Percentiles rank a stretch among this genome's conserved stretches.
Evolutionary conservation across 345 rosid genomes (phyloP).

Genomic region (Syzygium aqueum): DNA sequence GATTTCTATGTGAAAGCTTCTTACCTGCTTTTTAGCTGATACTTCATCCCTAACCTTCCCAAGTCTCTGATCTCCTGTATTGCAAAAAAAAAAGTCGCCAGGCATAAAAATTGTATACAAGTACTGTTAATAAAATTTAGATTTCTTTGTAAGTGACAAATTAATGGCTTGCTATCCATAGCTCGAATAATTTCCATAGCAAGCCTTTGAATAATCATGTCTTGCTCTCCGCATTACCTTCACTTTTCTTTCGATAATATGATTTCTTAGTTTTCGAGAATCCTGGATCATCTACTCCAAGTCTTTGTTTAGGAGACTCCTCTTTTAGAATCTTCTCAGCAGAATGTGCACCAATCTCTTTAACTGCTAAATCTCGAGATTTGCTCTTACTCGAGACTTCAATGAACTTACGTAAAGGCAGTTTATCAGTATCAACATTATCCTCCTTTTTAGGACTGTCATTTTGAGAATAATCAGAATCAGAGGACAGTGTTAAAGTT

Average conservation of each 20-base stretch:
- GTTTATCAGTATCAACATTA: constrained; percentile 10
- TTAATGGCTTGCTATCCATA: neutral
- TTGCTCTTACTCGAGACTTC: constrained; percentile 12
- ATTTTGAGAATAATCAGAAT: constrained; percentile 39
- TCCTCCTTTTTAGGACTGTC: constrained; percentile 25
- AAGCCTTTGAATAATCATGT: neutral
- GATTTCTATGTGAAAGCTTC: neutral
- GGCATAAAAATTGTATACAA: neutral
- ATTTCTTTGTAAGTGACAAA: neutral
- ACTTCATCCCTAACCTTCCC: constrained; percentile 12
- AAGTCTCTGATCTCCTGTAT: constrained; percentile 29
- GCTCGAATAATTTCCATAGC: too few species aligned
- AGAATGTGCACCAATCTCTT: constrained; percentile 7
- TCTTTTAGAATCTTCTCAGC: constrained; percentile 13
- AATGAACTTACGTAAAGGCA: constrained; percentile 8
- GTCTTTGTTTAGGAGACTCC: constrained; percentile 14
- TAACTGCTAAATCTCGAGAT: neutral
- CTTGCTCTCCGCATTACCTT: constrained; percentile 11
- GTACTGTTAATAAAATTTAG: neutral
- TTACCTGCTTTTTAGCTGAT: constrained; percentile 18
- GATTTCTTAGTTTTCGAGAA: constrained; percentile 23
- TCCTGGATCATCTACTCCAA: constrained; percentile 9
- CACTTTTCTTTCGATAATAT: constrained; percentile 4
- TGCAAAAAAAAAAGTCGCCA: neutral
- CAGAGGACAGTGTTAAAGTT: constrained; percentile 36